Evolutionary conservation across 768 basidiomycete species (phyloP), one percentile per base, ranked within the genome.

Genomic region (Auricularia sp.): DNA sequence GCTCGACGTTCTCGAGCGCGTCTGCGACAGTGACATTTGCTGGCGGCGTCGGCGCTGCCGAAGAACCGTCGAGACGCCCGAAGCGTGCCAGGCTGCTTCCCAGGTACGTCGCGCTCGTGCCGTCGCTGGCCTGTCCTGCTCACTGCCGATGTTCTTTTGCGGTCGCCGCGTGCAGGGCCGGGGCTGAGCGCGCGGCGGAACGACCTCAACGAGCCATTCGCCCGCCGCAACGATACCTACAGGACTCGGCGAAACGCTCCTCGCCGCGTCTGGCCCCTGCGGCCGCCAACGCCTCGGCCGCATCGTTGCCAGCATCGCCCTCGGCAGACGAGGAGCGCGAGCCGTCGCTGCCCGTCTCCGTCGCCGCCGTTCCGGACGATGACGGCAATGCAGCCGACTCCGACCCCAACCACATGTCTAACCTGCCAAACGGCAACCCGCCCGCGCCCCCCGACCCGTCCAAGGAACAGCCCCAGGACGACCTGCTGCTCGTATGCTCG

Each of bases 1-100:
- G 91, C 72, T 87, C 91, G 70, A 93, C 91, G 33, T 93, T 91
- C 79, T 85, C 87, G 43, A 42, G 61, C 61, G 23, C 34, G 61
- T 47, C 23, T n/a, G 61, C 56, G 23, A 59, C 56, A 6, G 56
- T 35, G 23, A 33, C 34, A 2, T 59, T 12, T 34, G 56, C 56
- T 29, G 56, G 56, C 34, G 53, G 11, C 18, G 29, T 29, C 11
- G 53, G 11, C 53, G 53, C 18, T 7, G 16, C 56, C 33, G 56
- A 59, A 23, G 29, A 59, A 29, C 3, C 56, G 47, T 51, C 47
- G 56, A 6, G 56, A 59, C 18, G 56, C 6, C 56, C 56, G 29
- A 59, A 59, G 29, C 56, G 56, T 29, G 56, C 56, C 23, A 6
- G 56, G 10, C 56, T 59, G 21, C 56, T 59, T 14, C 21, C 56